Percentiles rank a stretch among this genome's conserved stretches.
These are phyloP conservation scores for Aspergillus sergii DNA, from an alignment of 2,329 filamentous ascomycete genomes.

Conservation along the genomic window DNA sequence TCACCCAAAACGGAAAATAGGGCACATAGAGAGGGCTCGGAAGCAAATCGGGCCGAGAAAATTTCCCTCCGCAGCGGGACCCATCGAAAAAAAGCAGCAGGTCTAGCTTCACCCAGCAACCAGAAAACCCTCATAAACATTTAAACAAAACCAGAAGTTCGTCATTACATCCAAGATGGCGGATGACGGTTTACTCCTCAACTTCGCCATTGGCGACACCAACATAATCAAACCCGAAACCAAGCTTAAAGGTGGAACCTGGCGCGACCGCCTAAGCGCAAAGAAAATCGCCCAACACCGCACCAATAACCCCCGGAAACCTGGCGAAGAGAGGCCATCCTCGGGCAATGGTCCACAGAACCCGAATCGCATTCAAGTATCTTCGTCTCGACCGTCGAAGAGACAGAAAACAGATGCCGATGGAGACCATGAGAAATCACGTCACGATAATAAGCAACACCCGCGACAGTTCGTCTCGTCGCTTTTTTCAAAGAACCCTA, in stretches of 20 bases:
- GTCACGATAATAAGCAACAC: slow-evolving; percentile 35
- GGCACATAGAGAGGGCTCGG: slow-evolving; percentile 34
- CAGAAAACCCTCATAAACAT: neutral
- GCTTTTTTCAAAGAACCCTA: slow-evolving; percentile 87
- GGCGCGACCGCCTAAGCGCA: slow-evolving; percentile 84
- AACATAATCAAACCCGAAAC: slow-evolving; percentile 62
- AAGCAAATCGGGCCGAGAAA: slow-evolving; percentile 34
- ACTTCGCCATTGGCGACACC: slow-evolving; percentile 77
- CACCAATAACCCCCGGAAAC: slow-evolving; percentile 42
- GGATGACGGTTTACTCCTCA: slow-evolving; percentile 92
- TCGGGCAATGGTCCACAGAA: slow-evolving; percentile 23
- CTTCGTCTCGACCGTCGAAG: slow-evolving; percentile 40
- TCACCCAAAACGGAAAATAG: slow-evolving; percentile 32
- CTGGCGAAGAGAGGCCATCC: slow-evolving; percentile 8
- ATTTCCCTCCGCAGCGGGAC: slow-evolving; percentile 29
- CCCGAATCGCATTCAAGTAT: slow-evolving; percentile 38
- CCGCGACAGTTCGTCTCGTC: slow-evolving; percentile 77
- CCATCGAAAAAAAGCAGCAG: slow-evolving; percentile 5
- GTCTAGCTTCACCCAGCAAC: neutral
- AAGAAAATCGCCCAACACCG: slow-evolving; percentile 66
- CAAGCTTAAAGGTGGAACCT: slow-evolving; percentile 83
- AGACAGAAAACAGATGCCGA: slow-evolving; percentile 45
- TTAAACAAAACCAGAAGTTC: neutral
- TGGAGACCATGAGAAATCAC: slow-evolving; percentile 29
- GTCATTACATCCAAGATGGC: slow-evolving; percentile 62